phyloP scores from a whole-genome alignment of 345 rosid genomes.

The Pugionium cornutum region DNA sequence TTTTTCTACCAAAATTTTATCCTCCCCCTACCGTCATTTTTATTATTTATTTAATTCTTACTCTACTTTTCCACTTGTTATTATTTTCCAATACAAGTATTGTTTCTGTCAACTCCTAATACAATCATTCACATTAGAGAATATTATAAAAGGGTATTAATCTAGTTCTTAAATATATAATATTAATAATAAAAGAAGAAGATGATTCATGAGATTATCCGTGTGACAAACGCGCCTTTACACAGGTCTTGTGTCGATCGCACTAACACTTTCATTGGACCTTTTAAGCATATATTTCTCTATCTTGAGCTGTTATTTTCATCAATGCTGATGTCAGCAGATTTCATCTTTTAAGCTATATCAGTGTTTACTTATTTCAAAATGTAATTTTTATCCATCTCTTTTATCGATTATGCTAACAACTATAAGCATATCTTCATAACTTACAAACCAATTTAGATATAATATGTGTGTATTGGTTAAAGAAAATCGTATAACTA shows the following conservation, averaged over 20 bases:
- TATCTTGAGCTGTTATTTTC: conserved; percentile 14
- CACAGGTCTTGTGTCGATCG: conserved; percentile 8
- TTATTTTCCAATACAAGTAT: conserved; percentile 5
- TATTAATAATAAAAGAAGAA: too few relatives aligned
- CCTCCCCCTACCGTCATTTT: conserved; percentile 27
- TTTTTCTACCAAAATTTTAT: conserved; percentile 17
- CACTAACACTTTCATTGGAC: conserved; percentile 15
- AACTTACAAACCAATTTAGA: too few relatives aligned
- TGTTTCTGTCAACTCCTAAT: conserved; percentile 4
- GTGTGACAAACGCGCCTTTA: conserved; percentile 18
- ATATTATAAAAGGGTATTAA: background rate
- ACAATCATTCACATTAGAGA: background rate
- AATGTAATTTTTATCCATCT: background rate
- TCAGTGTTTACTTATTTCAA: background rate
- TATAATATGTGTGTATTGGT: too few relatives aligned
- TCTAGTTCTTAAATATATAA: background rate
- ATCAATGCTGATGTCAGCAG: conserved; percentile 17
- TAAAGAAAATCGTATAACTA: too few relatives aligned
- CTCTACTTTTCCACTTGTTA: background rate
- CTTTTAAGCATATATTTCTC: background rate
- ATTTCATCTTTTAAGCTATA: background rate
- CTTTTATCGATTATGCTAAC: background rate
- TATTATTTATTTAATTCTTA: background rate
- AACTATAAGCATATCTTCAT: background rate
- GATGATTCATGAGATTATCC: background rate